Percentiles rank a stretch among this genome's conserved stretches.
Evolutionary conservation across 306 rosid genomes (phyloP).

Genomic region (Lotus japonicus): DNA sequence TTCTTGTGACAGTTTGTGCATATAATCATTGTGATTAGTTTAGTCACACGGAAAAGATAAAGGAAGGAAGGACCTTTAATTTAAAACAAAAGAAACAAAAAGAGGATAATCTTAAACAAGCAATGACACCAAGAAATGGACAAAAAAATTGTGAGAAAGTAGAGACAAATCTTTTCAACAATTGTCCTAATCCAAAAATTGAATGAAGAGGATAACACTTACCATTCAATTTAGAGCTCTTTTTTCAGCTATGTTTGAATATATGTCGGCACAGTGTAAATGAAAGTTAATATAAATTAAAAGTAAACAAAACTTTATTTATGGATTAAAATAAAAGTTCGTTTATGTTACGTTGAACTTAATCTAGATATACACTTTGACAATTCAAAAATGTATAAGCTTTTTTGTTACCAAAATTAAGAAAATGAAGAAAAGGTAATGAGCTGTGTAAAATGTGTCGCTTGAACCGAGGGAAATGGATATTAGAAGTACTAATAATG

Average conservation of each 20-base stretch:
- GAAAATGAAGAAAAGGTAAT: not conserved
- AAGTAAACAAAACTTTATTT: no score
- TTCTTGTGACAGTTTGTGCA: slow-evolving; percentile 15
- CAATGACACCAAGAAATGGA: slow-evolving; percentile 31
- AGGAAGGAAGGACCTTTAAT: slow-evolving; percentile 1
- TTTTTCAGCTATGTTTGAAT: not conserved
- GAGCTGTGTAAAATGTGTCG: slow-evolving; percentile 25
- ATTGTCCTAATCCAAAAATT: slow-evolving; percentile 24
- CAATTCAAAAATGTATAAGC: no score
- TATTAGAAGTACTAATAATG: slow-evolving; percentile 12
- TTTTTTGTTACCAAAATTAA: not conserved
- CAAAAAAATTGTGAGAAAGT: no score
- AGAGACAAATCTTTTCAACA: not conserved
- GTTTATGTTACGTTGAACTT: no score
- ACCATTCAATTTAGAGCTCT: not conserved
- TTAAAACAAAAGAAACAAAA: not conserved
- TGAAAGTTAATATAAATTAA: no score
- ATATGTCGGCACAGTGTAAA: no score
- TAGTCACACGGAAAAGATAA: not conserved
- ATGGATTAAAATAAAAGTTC: no score
- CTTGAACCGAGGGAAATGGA: slow-evolving; percentile 39
- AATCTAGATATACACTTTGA: no score
- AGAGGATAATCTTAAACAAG: slow-evolving; percentile 16
- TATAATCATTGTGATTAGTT: slow-evolving; percentile 23
- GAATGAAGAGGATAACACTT: not conserved